These are phyloP conservation scores for Abelmoschus esculentus DNA, from an alignment of 345 rosid genomes.

Conservation along the genomic window DNA sequence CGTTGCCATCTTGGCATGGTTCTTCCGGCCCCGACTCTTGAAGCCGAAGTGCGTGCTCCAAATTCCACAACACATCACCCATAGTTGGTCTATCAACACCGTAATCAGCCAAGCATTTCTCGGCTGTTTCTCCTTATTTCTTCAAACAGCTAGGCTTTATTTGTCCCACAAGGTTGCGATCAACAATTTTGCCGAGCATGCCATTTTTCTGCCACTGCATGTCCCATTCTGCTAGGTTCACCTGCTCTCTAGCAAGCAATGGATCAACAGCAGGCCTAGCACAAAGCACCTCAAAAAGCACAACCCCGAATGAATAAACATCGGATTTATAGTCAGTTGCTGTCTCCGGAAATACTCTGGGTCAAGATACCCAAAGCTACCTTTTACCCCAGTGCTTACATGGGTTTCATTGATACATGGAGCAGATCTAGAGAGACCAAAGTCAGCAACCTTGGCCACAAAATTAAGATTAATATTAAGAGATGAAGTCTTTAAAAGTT, in stretches of 20 bases:
- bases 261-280: slow-evolving; percentile 97
- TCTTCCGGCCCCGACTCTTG: slow-evolving; percentile 50
- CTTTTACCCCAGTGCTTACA: slow-evolving; percentile 93
- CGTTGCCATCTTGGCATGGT: slow-evolving; percentile 23
- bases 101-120: slow-evolving; percentile 92
- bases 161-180: slow-evolving; percentile 57
- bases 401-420: slow-evolving; percentile 90
- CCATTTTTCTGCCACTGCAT: slow-evolving; percentile 93
- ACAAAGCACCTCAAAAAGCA: slow-evolving; percentile 88
- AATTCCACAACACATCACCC: slow-evolving; percentile 94
- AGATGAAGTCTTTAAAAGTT: no score
- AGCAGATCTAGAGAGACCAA: slow-evolving; percentile 92
- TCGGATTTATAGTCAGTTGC: slow-evolving; percentile 91
- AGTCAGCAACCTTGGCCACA: slow-evolving; percentile 88
- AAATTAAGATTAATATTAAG: no score
- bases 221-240: slow-evolving; percentile 96
- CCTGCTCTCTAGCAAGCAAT: slow-evolving; percentile 82
- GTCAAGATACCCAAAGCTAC: slow-evolving; percentile 94
- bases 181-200: slow-evolving; percentile 62
- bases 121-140: slow-evolving; percentile 85
- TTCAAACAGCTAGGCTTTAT: slow-evolving; percentile 60
- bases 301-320: slow-evolving; percentile 89
- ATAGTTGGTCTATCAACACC: slow-evolving; percentile 90
- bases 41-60: slow-evolving; percentile 71
- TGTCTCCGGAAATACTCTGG: slow-evolving; percentile 95